Evolutionary conservation across 2,329 filamentous ascomycete species (phyloP).

Genomic region (Ophiostoma pallidulum): DNA sequence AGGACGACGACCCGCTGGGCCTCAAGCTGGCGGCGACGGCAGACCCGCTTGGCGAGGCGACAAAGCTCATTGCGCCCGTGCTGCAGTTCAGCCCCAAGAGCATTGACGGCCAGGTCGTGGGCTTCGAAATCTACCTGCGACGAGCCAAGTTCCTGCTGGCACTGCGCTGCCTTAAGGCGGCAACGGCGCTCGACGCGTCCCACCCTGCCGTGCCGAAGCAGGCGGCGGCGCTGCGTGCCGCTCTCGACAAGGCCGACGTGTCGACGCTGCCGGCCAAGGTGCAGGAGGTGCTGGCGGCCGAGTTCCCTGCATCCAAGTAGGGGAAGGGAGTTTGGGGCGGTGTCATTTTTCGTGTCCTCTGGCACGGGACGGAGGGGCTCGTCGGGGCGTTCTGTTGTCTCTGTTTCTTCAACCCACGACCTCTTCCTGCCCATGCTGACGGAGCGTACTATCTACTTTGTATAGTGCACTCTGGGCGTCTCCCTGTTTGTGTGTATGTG

Average conservation of each 20-base stretch:
- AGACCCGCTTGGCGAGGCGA: constrained; percentile 74
- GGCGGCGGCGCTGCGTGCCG: constrained; percentile 56
- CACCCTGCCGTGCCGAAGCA: constrained; percentile 71
- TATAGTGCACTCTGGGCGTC: too few relatives aligned
- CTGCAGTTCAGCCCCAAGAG: constrained; percentile 74
- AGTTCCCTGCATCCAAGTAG: constrained; percentile 35
- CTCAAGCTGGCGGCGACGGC: constrained; percentile 69
- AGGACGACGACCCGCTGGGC: constrained; percentile 81
- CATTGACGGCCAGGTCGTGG: constrained; percentile 71
- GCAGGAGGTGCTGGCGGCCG: constrained; percentile 57
- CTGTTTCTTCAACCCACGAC: too few relatives aligned
- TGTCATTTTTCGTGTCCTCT: neutral
- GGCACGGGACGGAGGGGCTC: too few relatives aligned
- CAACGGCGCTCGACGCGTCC: constrained; percentile 56
- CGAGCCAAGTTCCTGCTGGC: constrained; percentile 82
- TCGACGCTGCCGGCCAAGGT: constrained; percentile 56
- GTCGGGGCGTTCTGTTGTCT: too few relatives aligned
- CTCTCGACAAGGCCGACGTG: constrained; percentile 41
- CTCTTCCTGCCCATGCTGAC: too few relatives aligned
- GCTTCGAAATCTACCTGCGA: constrained; percentile 83
- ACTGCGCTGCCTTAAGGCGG: constrained; percentile 71
- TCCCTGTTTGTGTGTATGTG: too few relatives aligned
- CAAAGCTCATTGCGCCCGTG: constrained; percentile 75
- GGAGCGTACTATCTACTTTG: too few relatives aligned
- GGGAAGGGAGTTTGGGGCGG: neutral